These are phyloP conservation scores for Yamadazyma sp. DNA, from an alignment of 805 yeast genomes.

Conservation along the genomic window DNA sequence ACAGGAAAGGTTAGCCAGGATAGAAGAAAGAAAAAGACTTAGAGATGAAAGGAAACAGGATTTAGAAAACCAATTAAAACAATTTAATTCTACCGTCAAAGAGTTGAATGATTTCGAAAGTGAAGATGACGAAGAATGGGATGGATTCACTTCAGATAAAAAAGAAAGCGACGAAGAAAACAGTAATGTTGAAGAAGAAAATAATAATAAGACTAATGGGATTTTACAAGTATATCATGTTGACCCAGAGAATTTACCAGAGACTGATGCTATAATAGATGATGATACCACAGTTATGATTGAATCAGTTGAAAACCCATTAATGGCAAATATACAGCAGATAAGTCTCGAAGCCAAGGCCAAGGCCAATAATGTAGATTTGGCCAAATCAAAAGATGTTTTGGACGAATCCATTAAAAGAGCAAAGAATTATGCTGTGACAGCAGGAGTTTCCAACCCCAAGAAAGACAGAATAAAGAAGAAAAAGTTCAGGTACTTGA, in stretches of 20 bases:
- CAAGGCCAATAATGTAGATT: conserved; percentile 66
- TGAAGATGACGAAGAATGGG: conserved; percentile 34
- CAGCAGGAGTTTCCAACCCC: conserved; percentile 50
- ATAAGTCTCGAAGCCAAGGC: conserved; percentile 45
- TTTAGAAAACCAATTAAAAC: conserved; percentile 59
- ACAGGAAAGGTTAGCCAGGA: conserved; percentile 65
- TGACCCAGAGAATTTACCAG: conserved; percentile 20
- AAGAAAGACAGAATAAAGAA: conserved; percentile 26
- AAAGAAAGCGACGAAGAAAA: conserved; percentile 13
- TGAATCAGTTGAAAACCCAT: conserved; percentile 45
- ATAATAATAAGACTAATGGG: conserved; percentile 24
- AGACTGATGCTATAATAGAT: conserved; percentile 37
- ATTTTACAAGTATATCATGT: conserved; percentile 39
- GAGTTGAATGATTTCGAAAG: conserved; percentile 21
- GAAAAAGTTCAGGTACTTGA: conserved; percentile 80
- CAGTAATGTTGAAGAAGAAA: conserved; percentile 13
- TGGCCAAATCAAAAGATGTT: conserved; percentile 64
- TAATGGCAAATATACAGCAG: conserved; percentile 26
- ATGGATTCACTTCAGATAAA: conserved; percentile 32
- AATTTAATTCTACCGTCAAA: conserved; percentile 47
- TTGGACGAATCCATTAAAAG: conserved; percentile 70
- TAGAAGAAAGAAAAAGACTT: conserved; percentile 71
- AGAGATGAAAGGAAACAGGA: conserved; percentile 70
- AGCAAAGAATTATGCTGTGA: conserved; percentile 80
- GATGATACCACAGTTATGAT: conserved; percentile 43